These are phyloP conservation scores for Alternaria solani DNA, from an alignment of 2,329 filamentous ascomycete species.

Conservation along the genomic window DNA sequence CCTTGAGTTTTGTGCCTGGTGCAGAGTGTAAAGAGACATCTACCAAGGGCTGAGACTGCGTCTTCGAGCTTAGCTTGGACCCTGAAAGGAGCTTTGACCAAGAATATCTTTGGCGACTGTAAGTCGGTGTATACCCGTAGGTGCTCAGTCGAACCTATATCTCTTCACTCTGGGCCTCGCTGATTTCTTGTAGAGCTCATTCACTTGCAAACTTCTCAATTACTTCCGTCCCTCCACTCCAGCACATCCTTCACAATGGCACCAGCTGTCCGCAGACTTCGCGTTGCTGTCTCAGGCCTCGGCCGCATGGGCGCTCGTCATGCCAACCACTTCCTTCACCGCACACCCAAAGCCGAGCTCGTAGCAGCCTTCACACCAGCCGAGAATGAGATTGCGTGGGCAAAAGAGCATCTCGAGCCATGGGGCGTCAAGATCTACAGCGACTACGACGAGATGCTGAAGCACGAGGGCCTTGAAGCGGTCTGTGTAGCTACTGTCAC, in stretches of 20 bases:
- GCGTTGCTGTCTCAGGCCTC: slow-evolving; percentile 57
- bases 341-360: slow-evolving; percentile 56
- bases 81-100: slow-evolving; percentile 8
- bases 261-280: slow-evolving; percentile 50
- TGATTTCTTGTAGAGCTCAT: background rate
- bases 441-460: slow-evolving; percentile 65
- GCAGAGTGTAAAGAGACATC: background rate
- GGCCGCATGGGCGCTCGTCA: slow-evolving; percentile 61
- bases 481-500: slow-evolving; percentile 65
- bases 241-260: slow-evolving; percentile 37
- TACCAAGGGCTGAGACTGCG: slow-evolving; percentile 5
- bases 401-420: slow-evolving; percentile 58
- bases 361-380: slow-evolving; percentile 59
- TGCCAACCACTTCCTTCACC: slow-evolving; percentile 58
- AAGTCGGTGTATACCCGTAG: slow-evolving; percentile 3
- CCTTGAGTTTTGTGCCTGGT: background rate
- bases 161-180: background rate
- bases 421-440: slow-evolving; percentile 62
- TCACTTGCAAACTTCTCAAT: background rate
- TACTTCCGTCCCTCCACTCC: background rate
- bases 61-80: slow-evolving; percentile 11
- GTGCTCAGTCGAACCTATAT: background rate
- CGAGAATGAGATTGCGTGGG: slow-evolving; percentile 57
- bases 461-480: slow-evolving; percentile 63
- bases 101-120: background rate